These are phyloP conservation scores for Vaccinium darrowii DNA, from an alignment of 148 eudicot species.

Conservation along the genomic window DNA sequence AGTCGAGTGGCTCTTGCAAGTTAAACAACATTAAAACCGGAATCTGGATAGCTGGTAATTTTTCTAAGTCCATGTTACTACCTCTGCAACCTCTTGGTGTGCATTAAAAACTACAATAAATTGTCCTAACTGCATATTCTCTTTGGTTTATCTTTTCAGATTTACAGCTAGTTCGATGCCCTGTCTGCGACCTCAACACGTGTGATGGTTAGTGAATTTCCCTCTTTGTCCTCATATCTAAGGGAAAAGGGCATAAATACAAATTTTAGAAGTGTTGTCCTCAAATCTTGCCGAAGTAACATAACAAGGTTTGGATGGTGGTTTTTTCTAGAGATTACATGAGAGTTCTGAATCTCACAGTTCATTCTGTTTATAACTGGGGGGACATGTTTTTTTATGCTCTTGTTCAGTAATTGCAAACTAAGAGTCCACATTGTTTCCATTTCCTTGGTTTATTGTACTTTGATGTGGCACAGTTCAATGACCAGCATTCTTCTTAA, in stretches of 20 bases:
- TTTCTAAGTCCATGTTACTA: not conserved
- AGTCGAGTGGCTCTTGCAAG: conserved; percentile 52
- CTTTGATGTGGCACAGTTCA: not conserved
- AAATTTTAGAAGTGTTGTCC: not conserved
- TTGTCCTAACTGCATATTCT: conserved; percentile 3
- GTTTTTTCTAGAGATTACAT: too few species aligned
- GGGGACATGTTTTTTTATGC: not conserved
- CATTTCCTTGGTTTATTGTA: not conserved
- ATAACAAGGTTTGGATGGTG: not conserved
- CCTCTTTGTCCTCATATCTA: not conserved
- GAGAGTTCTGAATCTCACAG: not conserved
- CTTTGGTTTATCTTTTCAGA: conserved; percentile 42
- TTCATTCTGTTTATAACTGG: not conserved
- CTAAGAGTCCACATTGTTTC: not conserved
- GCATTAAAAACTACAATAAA: not conserved
- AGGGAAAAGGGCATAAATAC: not conserved
- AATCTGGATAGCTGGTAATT: conserved; percentile 92
- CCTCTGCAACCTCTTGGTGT: not conserved
- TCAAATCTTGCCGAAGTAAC: not conserved
- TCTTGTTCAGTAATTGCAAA: not conserved
- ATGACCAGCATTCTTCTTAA: not conserved
- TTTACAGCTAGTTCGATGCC: conserved; percentile 96
- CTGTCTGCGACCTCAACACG: conserved; percentile 88
- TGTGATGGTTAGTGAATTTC: conserved; percentile 72
- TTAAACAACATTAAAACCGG: conserved; percentile 76